Evolutionary conservation across 306 rosid genomes (phyloP).

Genomic region (Alnus glutinosa): DNA sequence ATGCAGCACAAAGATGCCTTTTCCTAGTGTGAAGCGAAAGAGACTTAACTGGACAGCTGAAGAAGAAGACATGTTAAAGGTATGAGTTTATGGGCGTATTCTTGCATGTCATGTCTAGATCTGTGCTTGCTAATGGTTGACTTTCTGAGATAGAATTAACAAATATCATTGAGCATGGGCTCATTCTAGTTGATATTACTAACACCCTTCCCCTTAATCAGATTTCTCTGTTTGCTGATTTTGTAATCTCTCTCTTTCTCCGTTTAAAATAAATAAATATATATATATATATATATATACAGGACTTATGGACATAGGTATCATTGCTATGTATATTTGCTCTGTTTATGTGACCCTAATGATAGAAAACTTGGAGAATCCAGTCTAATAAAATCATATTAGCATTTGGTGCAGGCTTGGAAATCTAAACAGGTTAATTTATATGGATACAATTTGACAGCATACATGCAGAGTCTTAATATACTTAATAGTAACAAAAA

Average conservation of each 20-base stretch:
- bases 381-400: background rate
- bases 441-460: background rate
- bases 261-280: no score
- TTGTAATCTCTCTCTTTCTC: background rate
- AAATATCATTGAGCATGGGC: background rate
- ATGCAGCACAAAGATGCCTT: conserved; percentile 34
- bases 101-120: background rate
- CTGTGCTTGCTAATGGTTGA: background rate
- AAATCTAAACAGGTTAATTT: background rate
- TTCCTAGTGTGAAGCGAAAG: conserved; percentile 31
- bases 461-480: background rate
- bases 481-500: background rate
- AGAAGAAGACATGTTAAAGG: conserved; percentile 53
- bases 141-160: background rate
- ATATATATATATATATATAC: no score
- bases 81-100: conserved; percentile 18
- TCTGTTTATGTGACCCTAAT: background rate
- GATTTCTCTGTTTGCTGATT: background rate
- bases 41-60: conserved; percentile 44
- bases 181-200: background rate
- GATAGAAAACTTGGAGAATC: background rate
- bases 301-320: no score
- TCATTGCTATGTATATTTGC: background rate
- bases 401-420: background rate
- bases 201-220: background rate